Evolutionary conservation across 192 early-diverging fungal genomes (phyloP).

Genomic region (Backusella sp.): DNA sequence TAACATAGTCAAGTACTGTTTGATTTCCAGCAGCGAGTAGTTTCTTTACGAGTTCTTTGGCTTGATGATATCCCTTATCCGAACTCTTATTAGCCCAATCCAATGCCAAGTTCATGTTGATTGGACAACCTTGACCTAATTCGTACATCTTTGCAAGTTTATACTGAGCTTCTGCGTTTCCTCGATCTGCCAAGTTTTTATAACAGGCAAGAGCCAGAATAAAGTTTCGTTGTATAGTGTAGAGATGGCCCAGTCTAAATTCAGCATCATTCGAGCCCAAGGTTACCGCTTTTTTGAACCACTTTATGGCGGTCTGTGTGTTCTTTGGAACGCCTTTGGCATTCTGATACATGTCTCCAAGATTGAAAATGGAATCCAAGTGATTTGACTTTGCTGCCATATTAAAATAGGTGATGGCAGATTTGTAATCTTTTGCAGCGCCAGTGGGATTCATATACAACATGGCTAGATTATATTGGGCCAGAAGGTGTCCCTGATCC

Average conservation of each 20-base stretch:
- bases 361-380: slow-evolving; percentile 10
- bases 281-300: slow-evolving; percentile 58
- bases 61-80: slow-evolving; percentile 61
- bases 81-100: slow-evolving; percentile 67
- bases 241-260: slow-evolving; percentile 80
- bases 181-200: slow-evolving; percentile 55
- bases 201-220: slow-evolving; percentile 73
- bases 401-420: not conserved
- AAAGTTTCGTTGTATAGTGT: slow-evolving; percentile 59
- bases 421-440: not conserved
- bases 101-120: slow-evolving; percentile 57
- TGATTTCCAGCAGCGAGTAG: not conserved
- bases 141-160: slow-evolving; percentile 79
- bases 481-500: not conserved
- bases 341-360: slow-evolving; percentile 25
- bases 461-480: not conserved
- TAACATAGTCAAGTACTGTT: not conserved
- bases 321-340: slow-evolving; percentile 55
- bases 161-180: slow-evolving; percentile 63
- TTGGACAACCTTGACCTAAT: slow-evolving; percentile 61
- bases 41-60: slow-evolving; percentile 30
- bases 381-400: slow-evolving; percentile 12
- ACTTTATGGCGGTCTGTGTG: slow-evolving; percentile 58
- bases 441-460: not conserved
- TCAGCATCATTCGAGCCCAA: slow-evolving; percentile 71